Base-by-base conservation (phyloP, 2,329 filamentous ascomycete species). In the Decorospora gaudefroyi region DNA sequence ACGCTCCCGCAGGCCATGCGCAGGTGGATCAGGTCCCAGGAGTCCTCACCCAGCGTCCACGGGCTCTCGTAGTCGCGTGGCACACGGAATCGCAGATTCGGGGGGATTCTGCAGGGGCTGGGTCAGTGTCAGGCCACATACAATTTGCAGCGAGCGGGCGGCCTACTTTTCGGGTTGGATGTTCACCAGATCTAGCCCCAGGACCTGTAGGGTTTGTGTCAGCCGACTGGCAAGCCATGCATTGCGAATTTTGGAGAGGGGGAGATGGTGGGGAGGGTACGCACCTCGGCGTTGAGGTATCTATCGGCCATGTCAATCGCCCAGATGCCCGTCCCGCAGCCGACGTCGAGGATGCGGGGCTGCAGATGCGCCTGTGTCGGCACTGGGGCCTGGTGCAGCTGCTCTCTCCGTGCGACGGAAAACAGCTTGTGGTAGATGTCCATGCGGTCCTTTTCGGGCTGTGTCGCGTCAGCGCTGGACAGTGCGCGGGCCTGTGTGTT, bases 301-400 rank as follows among this genome's bases (percentile, higher is more conserved):
- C 76, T 76, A 58, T 87, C 84, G 51, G 87, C 87, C 72, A 96
- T 86, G 56, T 92, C 87, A 59, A 95, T 88, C 27, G 87, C 83
- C 92, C 92, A 97, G 49, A 95, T 92, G 26, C 90, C 90, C 1
- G 90, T 95, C 13, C 91, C 92, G 52, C 87, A 91, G 28, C 90
- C 92, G 40, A 96, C 62, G 58, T 84, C 82, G 42, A 84, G 73
- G 49, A 84, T 78, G 48, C 79, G 76, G 44, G 73, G 72, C 42
- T 59, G 63, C 56, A 70, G 61, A 46, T 70, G 53, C 36, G 43
- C 37, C 43, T 36, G 23, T 22, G 15, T 11, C 48, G 69, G 60
- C 35, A 76, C 64, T 25, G 75, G 73, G 49, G 76, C 70, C 64
- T 70, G 61, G 56, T 74, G 68, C 57, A 78, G 60, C 57, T 76